Base-by-base conservation (phyloP, 345 rosid genomes). In the Aegle marmelos region DNA sequence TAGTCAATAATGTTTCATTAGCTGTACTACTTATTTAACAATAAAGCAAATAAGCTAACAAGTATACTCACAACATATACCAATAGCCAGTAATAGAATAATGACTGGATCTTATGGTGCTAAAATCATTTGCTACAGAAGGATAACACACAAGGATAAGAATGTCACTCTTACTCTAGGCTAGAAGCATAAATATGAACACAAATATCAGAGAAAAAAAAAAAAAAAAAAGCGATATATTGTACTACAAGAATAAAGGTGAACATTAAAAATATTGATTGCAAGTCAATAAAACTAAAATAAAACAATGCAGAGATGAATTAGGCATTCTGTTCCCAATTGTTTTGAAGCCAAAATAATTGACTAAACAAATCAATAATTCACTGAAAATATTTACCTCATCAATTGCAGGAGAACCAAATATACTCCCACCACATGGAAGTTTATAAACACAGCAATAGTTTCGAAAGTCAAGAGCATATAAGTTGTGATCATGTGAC, bases 391-490 rank as follows among this genome's bases (percentile, higher is more conserved):
- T 41, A 59, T 81, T 76, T 76, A 95, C 97, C 98, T 94, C 91
- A 73, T 94, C 97, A 85, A 96, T 83, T 81, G 89, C 86, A 75
- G 99, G 99, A 6, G 97, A 92, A 33, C 98, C 93, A 81, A 86
- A 96, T 81, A 96, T 88, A 74, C 99, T 96, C 63, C 99, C 99
- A 62, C 95, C 97, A 79, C 97, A 92, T 39, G 88, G 79, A 85
- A 92, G 88, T 84, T 70, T 88, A 82, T 86, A 91, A 68, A 90
- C 79, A 82, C 98, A 96, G 77, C 88, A 60, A 63, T 80, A 87
- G 65, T 80, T 90, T 83, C 59, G 88, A 82, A 92, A 94, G 82
- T 94, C 93, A 84, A 94, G 97, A 76, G 95, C 98, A 82, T 96
- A 96, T 68, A 96, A 82, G 83, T 84, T 88, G 74, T 85, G 94